A percentile compares a stretch with the other conserved stretches of the same genome.
These are phyloP conservation scores for Chlorella variabilis DNA, from an alignment of 163 green algal species.

Conservation along the genomic window DNA sequence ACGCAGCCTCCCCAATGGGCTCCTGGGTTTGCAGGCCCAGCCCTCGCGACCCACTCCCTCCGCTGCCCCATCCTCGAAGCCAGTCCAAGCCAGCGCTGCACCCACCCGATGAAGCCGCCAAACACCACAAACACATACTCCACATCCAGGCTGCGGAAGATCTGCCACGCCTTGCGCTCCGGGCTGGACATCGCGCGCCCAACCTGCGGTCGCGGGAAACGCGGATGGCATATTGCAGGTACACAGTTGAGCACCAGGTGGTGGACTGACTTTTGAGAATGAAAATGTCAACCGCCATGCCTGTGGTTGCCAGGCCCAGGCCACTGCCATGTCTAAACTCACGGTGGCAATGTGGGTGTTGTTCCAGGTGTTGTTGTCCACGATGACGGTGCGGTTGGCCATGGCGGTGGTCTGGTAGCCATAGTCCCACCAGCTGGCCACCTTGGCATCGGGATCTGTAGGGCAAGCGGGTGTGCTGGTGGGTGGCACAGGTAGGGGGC, in stretches of 20 bases:
- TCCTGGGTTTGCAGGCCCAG: no score
- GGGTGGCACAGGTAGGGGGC: neutral
- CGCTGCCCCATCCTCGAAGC: no score
- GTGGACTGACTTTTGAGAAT: no score
- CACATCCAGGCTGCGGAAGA: slow-evolving; percentile 90
- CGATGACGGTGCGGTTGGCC: slow-evolving; percentile 96
- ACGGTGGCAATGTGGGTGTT: slow-evolving; percentile 99
- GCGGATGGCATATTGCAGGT: neutral
- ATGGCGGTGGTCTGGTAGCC: slow-evolving; percentile 99
- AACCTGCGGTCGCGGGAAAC: slow-evolving; percentile 5
- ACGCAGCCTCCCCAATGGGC: no score
- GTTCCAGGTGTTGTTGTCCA: slow-evolving; percentile 99
- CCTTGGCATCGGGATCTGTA: slow-evolving; percentile 52
- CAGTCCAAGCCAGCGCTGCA: no score
- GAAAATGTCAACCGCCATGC: no score
- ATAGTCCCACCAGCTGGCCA: slow-evolving; percentile 98
- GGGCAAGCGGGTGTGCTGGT: neutral
- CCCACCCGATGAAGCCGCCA: slow-evolving; percentile 86
- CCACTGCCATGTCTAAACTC: no score
- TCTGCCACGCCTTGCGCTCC: slow-evolving; percentile 85
- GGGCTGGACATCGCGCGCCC: slow-evolving; percentile 85
- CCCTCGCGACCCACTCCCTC: no score
- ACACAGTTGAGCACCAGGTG: neutral
- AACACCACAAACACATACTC: slow-evolving; percentile 98
- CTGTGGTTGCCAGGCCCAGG: slow-evolving; percentile 19